Evolutionary conservation across 352 stramenopile genomes (phyloP).

Genomic region (Blastocystis hominis): DNA sequence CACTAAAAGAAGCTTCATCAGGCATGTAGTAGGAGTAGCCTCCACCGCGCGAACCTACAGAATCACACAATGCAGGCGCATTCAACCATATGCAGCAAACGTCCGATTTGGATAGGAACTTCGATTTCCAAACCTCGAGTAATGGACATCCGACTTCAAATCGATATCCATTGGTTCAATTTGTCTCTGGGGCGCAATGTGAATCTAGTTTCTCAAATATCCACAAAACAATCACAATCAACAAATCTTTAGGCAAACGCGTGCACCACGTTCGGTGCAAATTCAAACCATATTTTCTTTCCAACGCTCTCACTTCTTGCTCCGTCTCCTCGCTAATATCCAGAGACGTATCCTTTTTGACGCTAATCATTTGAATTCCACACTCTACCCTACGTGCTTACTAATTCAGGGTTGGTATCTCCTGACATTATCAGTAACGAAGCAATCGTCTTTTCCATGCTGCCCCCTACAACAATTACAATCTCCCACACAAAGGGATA

Average conservation of each 20-base stretch:
- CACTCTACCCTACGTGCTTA: neutral
- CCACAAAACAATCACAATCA: no score
- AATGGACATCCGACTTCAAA: no score
- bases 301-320: neutral
- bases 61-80: no score
- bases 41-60: no score
- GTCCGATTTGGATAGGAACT: no score
- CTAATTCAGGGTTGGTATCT: neutral
- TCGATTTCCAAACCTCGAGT: no score
- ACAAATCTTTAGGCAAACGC: neutral
- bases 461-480: neutral
- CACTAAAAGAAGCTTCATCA: neutral
- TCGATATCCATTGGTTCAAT: no score
- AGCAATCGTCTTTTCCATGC: neutral
- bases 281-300: neutral
- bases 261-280: neutral
- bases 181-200: no score
- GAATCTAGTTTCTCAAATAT: no score
- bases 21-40: no score
- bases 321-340: neutral
- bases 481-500: neutral
- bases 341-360: neutral
- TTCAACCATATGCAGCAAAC: no score
- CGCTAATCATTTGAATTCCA: neutral
- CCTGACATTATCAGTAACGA: constrained; percentile 10